Conservation (phyloP, 2,329 filamentous ascomycete genomes). For the Colletotrichum cordylinicola region DNA sequence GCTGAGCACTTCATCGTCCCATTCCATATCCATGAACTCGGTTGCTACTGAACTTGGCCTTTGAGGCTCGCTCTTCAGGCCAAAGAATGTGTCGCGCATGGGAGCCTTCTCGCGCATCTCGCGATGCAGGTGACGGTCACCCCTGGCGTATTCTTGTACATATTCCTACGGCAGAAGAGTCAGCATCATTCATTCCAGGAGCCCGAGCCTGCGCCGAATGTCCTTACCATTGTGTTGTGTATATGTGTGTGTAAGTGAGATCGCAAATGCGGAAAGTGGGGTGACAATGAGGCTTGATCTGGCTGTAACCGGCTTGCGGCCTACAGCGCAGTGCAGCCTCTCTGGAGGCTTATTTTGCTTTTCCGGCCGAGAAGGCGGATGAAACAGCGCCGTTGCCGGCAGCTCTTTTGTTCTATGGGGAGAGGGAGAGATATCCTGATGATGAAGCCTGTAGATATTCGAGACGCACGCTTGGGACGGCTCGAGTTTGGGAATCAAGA, state of each 20-base stretch:
- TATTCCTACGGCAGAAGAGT: constrained; percentile 35
- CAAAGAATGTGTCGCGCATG: constrained; percentile 66
- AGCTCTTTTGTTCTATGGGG: constrained; percentile 8
- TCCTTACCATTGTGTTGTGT: constrained; percentile 39
- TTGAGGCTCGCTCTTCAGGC: constrained; percentile 55
- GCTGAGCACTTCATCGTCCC: constrained; percentile 65
- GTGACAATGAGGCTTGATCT: constrained; percentile 2
- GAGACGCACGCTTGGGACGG: neutral
- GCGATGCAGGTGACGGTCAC: constrained; percentile 44
- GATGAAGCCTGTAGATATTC: neutral
- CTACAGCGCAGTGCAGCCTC: constrained; percentile 14
- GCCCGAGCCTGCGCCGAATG: neutral
- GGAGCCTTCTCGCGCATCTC: constrained; percentile 60
- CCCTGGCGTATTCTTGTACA: constrained; percentile 36
- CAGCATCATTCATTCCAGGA: neutral
- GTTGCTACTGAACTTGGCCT: constrained; percentile 75
- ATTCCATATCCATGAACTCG: constrained; percentile 80
- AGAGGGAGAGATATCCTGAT: neutral
- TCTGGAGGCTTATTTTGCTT: constrained; percentile 8
- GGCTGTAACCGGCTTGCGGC: constrained; percentile 19
- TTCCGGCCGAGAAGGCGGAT: constrained; percentile 23
- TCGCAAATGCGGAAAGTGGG: constrained; percentile 14
- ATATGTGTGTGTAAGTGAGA: constrained; percentile 21
- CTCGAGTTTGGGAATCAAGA: constrained; percentile 26
- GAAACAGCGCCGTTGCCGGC: constrained; percentile 43